These are phyloP conservation scores for Acacia pycnantha DNA, from an alignment of 331 rosid genomes.

Conservation along the genomic window DNA sequence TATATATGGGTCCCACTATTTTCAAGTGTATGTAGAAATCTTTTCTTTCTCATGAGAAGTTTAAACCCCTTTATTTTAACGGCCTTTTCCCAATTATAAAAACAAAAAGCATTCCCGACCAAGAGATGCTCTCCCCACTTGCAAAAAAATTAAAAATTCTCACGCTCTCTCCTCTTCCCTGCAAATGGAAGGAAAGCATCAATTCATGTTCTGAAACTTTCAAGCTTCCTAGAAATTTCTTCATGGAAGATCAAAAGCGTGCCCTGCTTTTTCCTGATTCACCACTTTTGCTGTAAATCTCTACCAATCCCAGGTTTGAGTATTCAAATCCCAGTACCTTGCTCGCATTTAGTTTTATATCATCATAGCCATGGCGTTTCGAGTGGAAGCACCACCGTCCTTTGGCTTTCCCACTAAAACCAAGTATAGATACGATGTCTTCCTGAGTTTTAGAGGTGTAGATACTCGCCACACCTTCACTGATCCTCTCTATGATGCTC, in stretches of 20 bases:
- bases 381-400: neutral
- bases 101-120: too few relatives aligned
- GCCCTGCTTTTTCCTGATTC: neutral
- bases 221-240: neutral
- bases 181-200: neutral
- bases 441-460: neutral
- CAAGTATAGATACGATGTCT: neutral
- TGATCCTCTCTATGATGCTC: neutral
- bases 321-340: neutral
- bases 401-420: neutral
- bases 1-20: too few relatives aligned
- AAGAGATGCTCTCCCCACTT: too few relatives aligned
- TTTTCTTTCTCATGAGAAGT: too few relatives aligned
- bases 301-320: neutral
- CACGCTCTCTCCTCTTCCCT: neutral
- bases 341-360: neutral
- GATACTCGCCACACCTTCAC: neutral
- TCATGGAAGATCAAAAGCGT: neutral
- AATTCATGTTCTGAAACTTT: neutral
- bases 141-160: neutral
- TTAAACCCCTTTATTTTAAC: too few relatives aligned
- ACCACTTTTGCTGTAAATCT: neutral
- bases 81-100: too few relatives aligned
- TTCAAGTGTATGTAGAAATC: too few relatives aligned
- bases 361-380: neutral